These are phyloP conservation scores for Fraxinus pennsylvanica DNA, from an alignment of 257 asterid genomes.

Conservation along the genomic window DNA sequence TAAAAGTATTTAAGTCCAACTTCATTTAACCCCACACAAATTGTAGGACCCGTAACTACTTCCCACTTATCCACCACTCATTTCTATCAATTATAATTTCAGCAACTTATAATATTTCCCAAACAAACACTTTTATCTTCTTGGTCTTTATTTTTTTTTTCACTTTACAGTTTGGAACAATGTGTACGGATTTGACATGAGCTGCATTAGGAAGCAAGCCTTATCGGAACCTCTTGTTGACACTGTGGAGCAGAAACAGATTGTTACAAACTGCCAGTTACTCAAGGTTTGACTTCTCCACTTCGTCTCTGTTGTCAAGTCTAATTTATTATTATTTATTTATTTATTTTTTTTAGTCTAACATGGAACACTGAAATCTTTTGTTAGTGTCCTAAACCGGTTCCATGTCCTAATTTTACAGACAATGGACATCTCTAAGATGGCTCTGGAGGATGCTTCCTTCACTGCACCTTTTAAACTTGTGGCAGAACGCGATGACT, in stretches of 20 bases:
- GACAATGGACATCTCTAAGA: constrained; percentile 98
- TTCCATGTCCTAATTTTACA: constrained; percentile 29
- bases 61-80: no score
- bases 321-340: neutral
- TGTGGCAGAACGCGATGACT: constrained; percentile 86
- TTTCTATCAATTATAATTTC: no score
- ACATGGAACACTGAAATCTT: neutral
- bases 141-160: no score
- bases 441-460: constrained; percentile 76
- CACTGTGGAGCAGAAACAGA: constrained; percentile 85
- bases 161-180: constrained; percentile 69
- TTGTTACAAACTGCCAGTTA: constrained; percentile 77
- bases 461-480: constrained; percentile 97
- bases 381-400: constrained; percentile 9
- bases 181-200: constrained; percentile 93
- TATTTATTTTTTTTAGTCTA: neutral
- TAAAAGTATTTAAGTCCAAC: no score
- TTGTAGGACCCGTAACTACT: no score
- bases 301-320: constrained; percentile 9
- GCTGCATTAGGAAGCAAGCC: constrained; percentile 91
- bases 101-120: no score
- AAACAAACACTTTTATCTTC: neutral
- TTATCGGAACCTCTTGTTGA: constrained; percentile 93
- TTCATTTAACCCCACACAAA: no score
- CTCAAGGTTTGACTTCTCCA: constrained; percentile 62